These are phyloP conservation scores for Ceratobasidium sp. DNA, from an alignment of 1,284 basidiomycete species.

Conservation along the genomic window DNA sequence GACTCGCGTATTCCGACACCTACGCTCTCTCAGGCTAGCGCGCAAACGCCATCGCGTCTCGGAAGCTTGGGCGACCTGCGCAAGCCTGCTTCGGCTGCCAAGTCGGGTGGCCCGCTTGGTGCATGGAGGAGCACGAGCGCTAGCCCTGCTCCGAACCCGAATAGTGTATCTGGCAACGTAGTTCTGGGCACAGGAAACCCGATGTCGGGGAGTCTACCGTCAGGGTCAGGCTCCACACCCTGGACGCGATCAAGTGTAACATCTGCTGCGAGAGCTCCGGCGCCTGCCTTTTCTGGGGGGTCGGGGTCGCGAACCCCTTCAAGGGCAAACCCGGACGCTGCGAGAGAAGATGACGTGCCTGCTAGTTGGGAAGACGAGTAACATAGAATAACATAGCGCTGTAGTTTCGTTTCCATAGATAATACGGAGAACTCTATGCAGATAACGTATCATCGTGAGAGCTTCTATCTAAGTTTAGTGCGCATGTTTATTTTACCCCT, in stretches of 20 bases:
- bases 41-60: conserved; percentile 47
- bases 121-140: conserved; percentile 36
- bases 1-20: conserved; percentile 82
- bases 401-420: background rate
- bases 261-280: background rate
- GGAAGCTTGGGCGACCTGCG: conserved; percentile 37
- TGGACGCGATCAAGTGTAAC: conserved; percentile 33
- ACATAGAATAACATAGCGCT: background rate
- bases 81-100: conserved; percentile 31
- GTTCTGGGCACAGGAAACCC: background rate
- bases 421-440: background rate
- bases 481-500: too few species aligned
- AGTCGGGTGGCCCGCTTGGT: background rate
- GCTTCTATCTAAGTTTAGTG: background rate
- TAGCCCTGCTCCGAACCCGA: conserved; percentile 16
- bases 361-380: conserved; percentile 40
- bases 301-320: background rate
- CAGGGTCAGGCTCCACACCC: conserved; percentile 36
- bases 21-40: conserved; percentile 64
- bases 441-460: background rate
- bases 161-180: background rate
- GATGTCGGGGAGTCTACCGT: conserved; percentile 8
- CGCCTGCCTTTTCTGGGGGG: background rate
- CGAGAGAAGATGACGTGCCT: conserved; percentile 24
- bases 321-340: background rate